These are phyloP conservation scores for Aspergillus neoniger DNA, from an alignment of 2,329 filamentous ascomycete species.

Conservation along the genomic window DNA sequence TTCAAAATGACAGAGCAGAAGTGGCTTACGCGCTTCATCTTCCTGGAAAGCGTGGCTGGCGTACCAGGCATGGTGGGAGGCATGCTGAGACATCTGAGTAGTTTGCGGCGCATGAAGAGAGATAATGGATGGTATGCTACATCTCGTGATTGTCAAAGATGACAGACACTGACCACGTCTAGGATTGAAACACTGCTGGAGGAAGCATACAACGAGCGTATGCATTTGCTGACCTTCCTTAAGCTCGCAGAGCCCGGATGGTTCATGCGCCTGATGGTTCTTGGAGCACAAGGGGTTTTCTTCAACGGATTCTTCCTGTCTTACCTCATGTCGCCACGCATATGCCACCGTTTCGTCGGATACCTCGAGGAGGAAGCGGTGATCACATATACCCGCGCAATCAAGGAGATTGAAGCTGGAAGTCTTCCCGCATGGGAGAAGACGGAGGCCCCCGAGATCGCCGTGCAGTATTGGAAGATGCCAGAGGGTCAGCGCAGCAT, in stretches of 20 bases:
- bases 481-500: constrained; percentile 79
- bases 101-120: constrained; percentile 78
- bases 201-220: constrained; percentile 89
- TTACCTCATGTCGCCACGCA: constrained; percentile 83
- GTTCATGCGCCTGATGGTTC: constrained; percentile 91
- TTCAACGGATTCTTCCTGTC: constrained; percentile 91
- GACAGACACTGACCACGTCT: background rate
- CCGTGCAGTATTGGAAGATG: constrained; percentile 91
- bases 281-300: constrained; percentile 92
- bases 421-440: constrained; percentile 78
- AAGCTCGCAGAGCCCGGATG: constrained; percentile 82
- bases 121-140: constrained; percentile 77
- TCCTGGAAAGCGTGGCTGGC: constrained; percentile 90
- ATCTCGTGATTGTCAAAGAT: background rate
- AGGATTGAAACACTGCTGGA: constrained; percentile 90
- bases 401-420: constrained; percentile 84
- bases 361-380: constrained; percentile 98
- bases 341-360: constrained; percentile 92
- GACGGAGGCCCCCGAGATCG: constrained; percentile 82
- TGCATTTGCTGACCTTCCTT: constrained; percentile 91
- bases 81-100: constrained; percentile 86
- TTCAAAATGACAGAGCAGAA: constrained; percentile 79
- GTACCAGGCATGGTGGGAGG: constrained; percentile 97
- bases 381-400: constrained; percentile 87
- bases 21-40: constrained; percentile 88